Conservation (phyloP, 1,139 yeast species). For the Spencermartinsiella ligniputridi region DNA sequence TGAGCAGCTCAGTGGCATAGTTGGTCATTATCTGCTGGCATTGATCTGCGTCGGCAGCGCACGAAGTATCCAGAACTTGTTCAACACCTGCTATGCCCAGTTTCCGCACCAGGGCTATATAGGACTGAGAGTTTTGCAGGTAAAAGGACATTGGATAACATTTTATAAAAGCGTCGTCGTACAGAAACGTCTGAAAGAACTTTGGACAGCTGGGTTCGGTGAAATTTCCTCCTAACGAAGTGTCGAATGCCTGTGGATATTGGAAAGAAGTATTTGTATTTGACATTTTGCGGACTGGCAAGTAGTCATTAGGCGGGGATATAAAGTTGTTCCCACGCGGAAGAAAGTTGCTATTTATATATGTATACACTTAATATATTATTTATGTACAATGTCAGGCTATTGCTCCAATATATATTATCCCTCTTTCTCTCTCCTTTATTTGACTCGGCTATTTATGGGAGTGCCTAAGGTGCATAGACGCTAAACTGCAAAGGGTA, state of each 20-base stretch:
- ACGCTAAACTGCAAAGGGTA: not conserved
- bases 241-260: constrained; percentile 31
- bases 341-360: no score
- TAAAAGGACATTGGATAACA: constrained; percentile 33
- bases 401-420: no score
- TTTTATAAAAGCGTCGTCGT: constrained; percentile 23
- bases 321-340: no score
- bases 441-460: constrained; percentile 1
- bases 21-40: constrained; percentile 27
- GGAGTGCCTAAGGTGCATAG: not conserved
- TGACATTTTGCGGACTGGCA: no score
- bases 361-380: no score
- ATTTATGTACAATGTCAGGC: no score
- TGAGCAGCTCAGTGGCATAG: constrained; percentile 20
- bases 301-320: no score
- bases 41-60: constrained; percentile 23
- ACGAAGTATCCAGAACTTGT: constrained; percentile 25
- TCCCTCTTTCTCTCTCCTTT: not conserved
- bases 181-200: constrained; percentile 27
- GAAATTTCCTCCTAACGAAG: constrained; percentile 31
- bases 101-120: constrained; percentile 24
- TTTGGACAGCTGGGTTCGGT: constrained; percentile 27
- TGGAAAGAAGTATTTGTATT: constrained; percentile 3
- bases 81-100: constrained; percentile 26
- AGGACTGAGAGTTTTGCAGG: constrained; percentile 30